phyloP scores from a whole-genome alignment of 768 basidiomycete species.

The Pleurotus giganteus region DNA sequence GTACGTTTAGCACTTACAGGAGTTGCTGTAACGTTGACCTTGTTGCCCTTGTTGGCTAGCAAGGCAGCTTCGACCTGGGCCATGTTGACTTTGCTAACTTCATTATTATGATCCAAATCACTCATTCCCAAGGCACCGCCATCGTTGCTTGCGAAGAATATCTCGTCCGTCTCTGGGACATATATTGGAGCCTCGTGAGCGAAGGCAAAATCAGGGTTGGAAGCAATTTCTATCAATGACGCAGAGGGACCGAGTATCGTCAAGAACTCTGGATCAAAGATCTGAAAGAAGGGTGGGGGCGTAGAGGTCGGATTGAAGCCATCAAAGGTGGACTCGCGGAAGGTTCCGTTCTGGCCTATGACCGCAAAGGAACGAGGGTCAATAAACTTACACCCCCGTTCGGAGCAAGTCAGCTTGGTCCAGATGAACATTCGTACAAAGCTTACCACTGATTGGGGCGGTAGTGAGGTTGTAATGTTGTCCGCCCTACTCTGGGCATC shows the following conservation, averaged over 20 bases:
- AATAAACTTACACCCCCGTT: slow-evolving; percentile 42
- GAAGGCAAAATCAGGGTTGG: slow-evolving; percentile 61
- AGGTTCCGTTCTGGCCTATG: slow-evolving; percentile 39
- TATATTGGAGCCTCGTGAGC: slow-evolving; percentile 82
- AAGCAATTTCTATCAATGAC: slow-evolving; percentile 56
- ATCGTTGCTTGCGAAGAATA: slow-evolving; percentile 72
- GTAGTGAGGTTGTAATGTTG: slow-evolving; percentile 17
- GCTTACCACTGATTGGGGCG: slow-evolving; percentile 25
- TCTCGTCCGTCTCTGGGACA: slow-evolving; percentile 61
- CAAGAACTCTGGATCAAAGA: slow-evolving; percentile 53
- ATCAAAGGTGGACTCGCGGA: slow-evolving; percentile 35
- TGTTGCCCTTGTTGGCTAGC: slow-evolving; percentile 25
- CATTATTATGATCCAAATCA: slow-evolving; percentile 61
- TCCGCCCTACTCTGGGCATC: slow-evolving; percentile 11
- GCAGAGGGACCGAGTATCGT: slow-evolving; percentile 55
- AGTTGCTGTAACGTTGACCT: slow-evolving; percentile 49
- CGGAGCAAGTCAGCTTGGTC: not conserved
- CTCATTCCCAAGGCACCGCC: slow-evolving; percentile 65
- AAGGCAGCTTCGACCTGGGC: slow-evolving; percentile 49
- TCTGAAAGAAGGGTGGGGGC: slow-evolving; percentile 56
- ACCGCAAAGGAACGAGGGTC: slow-evolving; percentile 53
- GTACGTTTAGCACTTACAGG: slow-evolving; percentile 26
- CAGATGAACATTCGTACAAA: not conserved
- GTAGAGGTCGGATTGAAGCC: slow-evolving; percentile 62
- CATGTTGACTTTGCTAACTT: slow-evolving; percentile 61